A percentile compares a stretch with the other conserved stretches of the same genome.
Evolutionary conservation across 2,329 filamentous ascomycete genomes (phyloP).

Genomic region (Dendrostoma leiphaemia): DNA sequence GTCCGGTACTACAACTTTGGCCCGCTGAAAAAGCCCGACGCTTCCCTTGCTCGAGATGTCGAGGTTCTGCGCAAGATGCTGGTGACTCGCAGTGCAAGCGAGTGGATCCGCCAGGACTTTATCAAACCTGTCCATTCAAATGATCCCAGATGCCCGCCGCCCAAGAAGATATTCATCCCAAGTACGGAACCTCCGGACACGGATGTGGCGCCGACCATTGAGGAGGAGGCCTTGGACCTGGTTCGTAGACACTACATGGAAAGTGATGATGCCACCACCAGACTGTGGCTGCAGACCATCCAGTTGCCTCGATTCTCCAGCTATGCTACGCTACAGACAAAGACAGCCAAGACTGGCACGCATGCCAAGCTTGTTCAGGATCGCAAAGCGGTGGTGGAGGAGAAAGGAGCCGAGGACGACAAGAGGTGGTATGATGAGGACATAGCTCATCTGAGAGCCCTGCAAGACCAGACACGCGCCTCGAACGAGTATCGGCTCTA

Average conservation of each 20-base stretch:
- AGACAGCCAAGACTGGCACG: neutral
- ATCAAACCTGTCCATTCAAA: neutral
- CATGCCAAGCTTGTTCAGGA: neutral
- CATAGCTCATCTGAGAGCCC: neutral
- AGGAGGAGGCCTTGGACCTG: constrained; percentile 22
- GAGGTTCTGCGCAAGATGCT: constrained; percentile 27
- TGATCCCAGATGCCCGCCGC: neutral
- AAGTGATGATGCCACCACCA: constrained; percentile 18
- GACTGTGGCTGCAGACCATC: constrained; percentile 20
- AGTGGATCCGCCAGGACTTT: neutral
- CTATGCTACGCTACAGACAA: constrained; percentile 7
- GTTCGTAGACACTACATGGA: constrained; percentile 25
- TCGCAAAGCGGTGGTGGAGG: neutral
- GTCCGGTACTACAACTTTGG: constrained; percentile 12
- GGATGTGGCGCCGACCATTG: constrained; percentile 1
- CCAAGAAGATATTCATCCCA: neutral
- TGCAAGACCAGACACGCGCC: neutral
- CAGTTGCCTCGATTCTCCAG: neutral
- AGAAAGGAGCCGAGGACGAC: neutral
- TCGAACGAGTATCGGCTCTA: neutral
- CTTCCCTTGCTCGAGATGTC: constrained; percentile 26
- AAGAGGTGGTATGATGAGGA: constrained; percentile 14
- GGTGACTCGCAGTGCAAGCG: constrained; percentile 19
- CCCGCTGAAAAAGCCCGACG: constrained; percentile 22
- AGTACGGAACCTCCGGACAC: neutral